phyloP scores from a whole-genome alignment of 495 filamentous ascomycete genomes.

The Articulospora tetracladia region DNA sequence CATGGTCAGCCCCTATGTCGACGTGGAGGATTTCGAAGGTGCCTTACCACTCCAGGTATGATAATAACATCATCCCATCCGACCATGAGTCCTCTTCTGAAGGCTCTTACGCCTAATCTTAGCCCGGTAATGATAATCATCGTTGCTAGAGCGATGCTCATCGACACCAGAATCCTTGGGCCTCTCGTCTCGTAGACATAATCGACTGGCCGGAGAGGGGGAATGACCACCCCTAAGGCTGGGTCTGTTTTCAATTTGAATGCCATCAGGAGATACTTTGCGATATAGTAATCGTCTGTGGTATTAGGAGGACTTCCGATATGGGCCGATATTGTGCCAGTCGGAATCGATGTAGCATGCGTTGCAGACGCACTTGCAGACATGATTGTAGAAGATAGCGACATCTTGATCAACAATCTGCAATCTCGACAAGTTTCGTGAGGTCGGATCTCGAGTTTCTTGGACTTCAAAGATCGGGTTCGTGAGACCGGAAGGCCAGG shows the following conservation, averaged over 20 bases:
- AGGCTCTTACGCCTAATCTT: slow-evolving; percentile 2
- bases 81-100: not conserved
- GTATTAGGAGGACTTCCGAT: slow-evolving; percentile 2
- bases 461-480: not conserved
- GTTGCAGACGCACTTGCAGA: not conserved
- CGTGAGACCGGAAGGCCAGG: not conserved
- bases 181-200: not conserved
- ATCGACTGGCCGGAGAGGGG: not conserved
- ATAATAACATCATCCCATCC: slow-evolving; percentile 5
- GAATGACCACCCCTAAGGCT: not conserved
- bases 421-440: not conserved
- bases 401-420: not conserved
- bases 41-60: slow-evolving; percentile 4
- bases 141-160: not conserved
- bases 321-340: slow-evolving; percentile 2
- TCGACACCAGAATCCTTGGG: not conserved
- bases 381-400: not conserved
- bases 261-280: not conserved
- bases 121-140: slow-evolving; percentile 5
- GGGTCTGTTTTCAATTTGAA: not conserved
- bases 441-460: too few species aligned
- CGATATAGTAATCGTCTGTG: slow-evolving; percentile 2
- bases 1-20: not conserved
- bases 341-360: not conserved
- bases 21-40: not conserved